Conservation (phyloP, 176 grass and related monocot species). For the Oryza officinalis region DNA sequence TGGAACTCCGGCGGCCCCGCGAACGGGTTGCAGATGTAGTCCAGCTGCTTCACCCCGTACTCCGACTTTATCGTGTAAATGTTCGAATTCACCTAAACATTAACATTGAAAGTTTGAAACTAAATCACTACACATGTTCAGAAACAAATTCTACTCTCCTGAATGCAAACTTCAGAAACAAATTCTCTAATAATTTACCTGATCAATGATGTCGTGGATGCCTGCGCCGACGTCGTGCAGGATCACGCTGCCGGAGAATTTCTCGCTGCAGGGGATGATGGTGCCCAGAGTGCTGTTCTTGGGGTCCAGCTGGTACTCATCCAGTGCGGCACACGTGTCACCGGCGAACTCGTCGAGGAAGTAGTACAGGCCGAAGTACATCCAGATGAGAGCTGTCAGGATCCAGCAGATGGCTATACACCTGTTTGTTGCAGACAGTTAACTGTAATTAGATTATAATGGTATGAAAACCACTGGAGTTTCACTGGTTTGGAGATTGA, state of each 20-base stretch:
- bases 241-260: constrained; percentile 41
- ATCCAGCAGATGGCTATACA: constrained; percentile 75
- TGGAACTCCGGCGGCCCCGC: constrained; percentile 67
- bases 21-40: constrained; percentile 94
- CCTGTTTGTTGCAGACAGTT: constrained; percentile 43
- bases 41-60: constrained; percentile 53
- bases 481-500: background rate
- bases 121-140: background rate
- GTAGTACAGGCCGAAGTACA: constrained; percentile 84
- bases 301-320: constrained; percentile 77
- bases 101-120: background rate
- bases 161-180: background rate
- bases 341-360: constrained; percentile 76
- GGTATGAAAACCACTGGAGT: background rate
- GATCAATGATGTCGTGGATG: constrained; percentile 79
- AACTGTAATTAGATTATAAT: constrained; percentile 29
- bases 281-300: constrained; percentile 82
- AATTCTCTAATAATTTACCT: constrained; percentile 38
- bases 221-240: constrained; percentile 61
- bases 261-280: constrained; percentile 68
- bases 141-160: background rate
- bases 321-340: constrained; percentile 73
- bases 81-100: constrained; percentile 68
- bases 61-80: constrained; percentile 65
- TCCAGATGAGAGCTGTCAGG: constrained; percentile 68